A percentile compares a stretch with the other conserved stretches of the same genome.
These are phyloP conservation scores for Mortierella hygrophila DNA, from an alignment of 192 early-diverging fungal species.

Conservation along the genomic window DNA sequence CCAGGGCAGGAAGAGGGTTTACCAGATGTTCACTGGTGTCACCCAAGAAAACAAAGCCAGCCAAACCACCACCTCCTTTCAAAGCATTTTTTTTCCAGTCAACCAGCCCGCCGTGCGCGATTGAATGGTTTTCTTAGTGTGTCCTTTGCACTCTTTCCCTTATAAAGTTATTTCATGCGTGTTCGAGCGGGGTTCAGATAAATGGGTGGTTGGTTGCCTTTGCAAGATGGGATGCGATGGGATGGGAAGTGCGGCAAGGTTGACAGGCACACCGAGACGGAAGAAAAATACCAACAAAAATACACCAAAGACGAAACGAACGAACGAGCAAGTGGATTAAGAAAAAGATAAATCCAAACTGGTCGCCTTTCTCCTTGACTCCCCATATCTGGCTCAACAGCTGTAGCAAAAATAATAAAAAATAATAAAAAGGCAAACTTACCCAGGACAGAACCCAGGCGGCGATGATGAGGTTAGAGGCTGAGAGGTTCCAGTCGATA, in stretches of 20 bases:
- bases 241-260: not conserved
- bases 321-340: not conserved
- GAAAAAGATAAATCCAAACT: not conserved
- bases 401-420: too few relatives aligned
- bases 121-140: not conserved
- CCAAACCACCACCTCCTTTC: not conserved
- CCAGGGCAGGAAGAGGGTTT: not conserved
- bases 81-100: not conserved
- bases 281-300: not conserved
- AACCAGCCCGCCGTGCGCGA: not conserved
- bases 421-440: conserved; percentile 5
- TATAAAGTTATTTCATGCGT: not conserved
- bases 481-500: conserved; percentile 40
- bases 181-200: not conserved
- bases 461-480: conserved; percentile 30
- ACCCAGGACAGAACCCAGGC: conserved; percentile 47
- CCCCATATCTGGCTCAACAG: not conserved
- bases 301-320: not conserved
- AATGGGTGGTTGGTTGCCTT: not conserved
- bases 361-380: not conserved
- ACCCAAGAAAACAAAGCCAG: not conserved
- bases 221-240: not conserved
- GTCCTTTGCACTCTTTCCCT: not conserved
- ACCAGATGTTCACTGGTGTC: not conserved
- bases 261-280: not conserved